Conservation (phyloP, 2,329 filamentous ascomycete genomes). For the Gremmenia infestans region DNA sequence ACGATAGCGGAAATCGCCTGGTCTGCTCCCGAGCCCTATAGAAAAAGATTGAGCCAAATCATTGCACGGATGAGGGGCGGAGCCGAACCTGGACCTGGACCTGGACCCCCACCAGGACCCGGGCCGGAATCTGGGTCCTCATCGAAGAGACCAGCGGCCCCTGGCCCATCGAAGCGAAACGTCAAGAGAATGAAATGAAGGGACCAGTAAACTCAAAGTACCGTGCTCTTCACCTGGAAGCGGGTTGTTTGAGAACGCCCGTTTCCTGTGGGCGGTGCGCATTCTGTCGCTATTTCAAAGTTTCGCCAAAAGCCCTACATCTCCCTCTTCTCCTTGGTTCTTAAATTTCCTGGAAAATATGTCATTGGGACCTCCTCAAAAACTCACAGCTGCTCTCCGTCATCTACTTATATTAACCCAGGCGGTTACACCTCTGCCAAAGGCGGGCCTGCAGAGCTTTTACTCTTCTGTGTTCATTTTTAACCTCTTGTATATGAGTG, state of each 20-base stretch:
- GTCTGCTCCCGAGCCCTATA: constrained; percentile 21
- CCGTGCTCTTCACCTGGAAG: too few species aligned
- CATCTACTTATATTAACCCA: not conserved
- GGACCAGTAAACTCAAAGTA: not conserved
- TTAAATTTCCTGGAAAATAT: too few species aligned
- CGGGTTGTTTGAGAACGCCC: too few species aligned
- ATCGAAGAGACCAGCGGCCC: constrained; percentile 21
- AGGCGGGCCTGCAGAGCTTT: not conserved
- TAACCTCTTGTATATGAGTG: not conserved
- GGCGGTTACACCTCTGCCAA: not conserved
- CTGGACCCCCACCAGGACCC: not conserved
- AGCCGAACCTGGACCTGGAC: not conserved
- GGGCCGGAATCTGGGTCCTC: constrained; percentile 3
- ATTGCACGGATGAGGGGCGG: constrained; percentile 20
- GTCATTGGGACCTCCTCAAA: not conserved
- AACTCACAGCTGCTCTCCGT: not conserved
- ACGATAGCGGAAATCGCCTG: constrained; percentile 14
- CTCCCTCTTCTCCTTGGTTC: too few species aligned
- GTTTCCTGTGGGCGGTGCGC: too few species aligned
- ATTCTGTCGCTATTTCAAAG: too few species aligned
- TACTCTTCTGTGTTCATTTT: not conserved
- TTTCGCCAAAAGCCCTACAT: too few species aligned
- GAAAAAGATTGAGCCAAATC: constrained; percentile 15
- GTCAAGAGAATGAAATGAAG: constrained; percentile 27
- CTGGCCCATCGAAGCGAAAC: constrained; percentile 20